Conservation (phyloP, 2,329 filamentous ascomycete species). For the Aureobasidium sp. region DNA sequence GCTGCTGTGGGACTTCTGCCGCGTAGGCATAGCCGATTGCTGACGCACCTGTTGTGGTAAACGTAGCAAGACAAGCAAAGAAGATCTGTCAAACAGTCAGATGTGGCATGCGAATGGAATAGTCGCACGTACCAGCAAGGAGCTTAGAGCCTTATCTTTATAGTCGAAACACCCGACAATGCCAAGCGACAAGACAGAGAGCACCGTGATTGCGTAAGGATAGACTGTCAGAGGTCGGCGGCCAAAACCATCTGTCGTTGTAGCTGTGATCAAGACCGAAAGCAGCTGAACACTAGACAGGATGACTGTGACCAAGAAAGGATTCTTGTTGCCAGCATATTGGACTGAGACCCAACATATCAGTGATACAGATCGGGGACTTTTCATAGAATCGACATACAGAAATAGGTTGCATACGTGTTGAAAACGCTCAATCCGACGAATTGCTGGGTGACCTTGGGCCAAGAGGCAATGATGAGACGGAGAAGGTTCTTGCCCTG, state of each 20-base stretch:
- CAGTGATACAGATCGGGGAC: too few relatives aligned
- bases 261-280: slow-evolving; percentile 35
- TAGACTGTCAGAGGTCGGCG: slow-evolving; percentile 31
- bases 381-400: background rate
- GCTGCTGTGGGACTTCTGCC: slow-evolving; percentile 37
- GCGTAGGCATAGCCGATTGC: slow-evolving; percentile 41
- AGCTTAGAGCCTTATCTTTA: slow-evolving; percentile 28
- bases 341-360: slow-evolving; percentile 22
- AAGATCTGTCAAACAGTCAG: slow-evolving; percentile 25
- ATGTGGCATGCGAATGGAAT: background rate
- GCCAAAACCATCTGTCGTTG: slow-evolving; percentile 27
- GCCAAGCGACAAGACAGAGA: slow-evolving; percentile 32
- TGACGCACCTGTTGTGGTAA: slow-evolving; percentile 37
- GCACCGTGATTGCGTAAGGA: slow-evolving; percentile 33
- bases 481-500: slow-evolving; percentile 33
- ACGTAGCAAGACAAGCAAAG: slow-evolving; percentile 38
- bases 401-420: slow-evolving; percentile 37
- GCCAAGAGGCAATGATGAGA: slow-evolving; percentile 35
- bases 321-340: slow-evolving; percentile 36
- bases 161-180: slow-evolving; percentile 39
- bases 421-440: slow-evolving; percentile 36
- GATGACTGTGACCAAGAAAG: slow-evolving; percentile 39
- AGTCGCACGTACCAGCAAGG: slow-evolving; percentile 30
- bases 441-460: slow-evolving; percentile 37
- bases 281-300: slow-evolving; percentile 37